Percentiles rank a stretch among this genome's conserved stretches.
Evolutionary conservation across 345 rosid genomes (phyloP).

Genomic region (Citrus sp.): DNA sequence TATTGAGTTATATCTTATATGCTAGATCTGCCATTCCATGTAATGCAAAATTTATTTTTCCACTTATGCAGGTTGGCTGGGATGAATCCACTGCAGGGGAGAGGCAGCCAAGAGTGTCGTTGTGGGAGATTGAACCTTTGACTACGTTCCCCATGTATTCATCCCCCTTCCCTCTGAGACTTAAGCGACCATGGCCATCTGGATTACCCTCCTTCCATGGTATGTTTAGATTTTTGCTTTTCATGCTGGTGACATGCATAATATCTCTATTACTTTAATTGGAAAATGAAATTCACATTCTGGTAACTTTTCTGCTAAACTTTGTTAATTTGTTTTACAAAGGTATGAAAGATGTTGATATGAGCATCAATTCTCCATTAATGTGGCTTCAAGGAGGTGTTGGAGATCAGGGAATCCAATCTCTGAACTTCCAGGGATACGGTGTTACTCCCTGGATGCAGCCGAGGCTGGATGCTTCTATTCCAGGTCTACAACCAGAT

Average conservation of each 20-base stretch:
- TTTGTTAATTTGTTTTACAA: neutral
- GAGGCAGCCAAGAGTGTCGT: slow-evolving; percentile 53
- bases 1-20: neutral
- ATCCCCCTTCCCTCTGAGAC: slow-evolving; percentile 42
- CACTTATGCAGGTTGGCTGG: slow-evolving; percentile 44
- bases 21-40: neutral
- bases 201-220: slow-evolving; percentile 42
- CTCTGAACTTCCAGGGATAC: slow-evolving; percentile 39
- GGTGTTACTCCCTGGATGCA: slow-evolving; percentile 44
- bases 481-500: slow-evolving; percentile 38
- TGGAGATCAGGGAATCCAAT: slow-evolving; percentile 42
- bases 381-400: slow-evolving; percentile 48
- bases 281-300: neutral
- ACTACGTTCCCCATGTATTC: slow-evolving; percentile 52
- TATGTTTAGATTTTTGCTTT: slow-evolving; percentile 8
- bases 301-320: neutral
- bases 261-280: neutral
- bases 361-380: slow-evolving; percentile 33
- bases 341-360: slow-evolving; percentile 36
- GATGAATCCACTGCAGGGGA: slow-evolving; percentile 57
- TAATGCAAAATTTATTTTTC: neutral
- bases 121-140: slow-evolving; percentile 55
- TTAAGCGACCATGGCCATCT: slow-evolving; percentile 48
- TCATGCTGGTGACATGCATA: neutral
- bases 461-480: slow-evolving; percentile 38